Conservation (phyloP, 331 rosid genomes). For the Telfairia occidentalis region DNA sequence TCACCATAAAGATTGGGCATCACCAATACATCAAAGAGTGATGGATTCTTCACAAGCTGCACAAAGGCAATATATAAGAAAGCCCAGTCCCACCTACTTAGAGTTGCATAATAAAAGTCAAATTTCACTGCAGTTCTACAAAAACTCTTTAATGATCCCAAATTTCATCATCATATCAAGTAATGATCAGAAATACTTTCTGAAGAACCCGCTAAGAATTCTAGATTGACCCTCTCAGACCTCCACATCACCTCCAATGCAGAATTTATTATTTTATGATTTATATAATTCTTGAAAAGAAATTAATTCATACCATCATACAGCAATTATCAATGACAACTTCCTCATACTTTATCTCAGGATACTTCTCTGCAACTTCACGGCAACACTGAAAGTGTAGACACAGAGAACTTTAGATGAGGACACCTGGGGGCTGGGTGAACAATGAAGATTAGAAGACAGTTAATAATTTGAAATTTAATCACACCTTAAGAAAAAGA, state of each 20-base stretch:
- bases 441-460: background rate
- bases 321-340: constrained; percentile 57
- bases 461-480: background rate
- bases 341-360: constrained; percentile 49
- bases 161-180: background rate
- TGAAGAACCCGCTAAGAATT: background rate
- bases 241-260: background rate
- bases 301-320: constrained; percentile 40
- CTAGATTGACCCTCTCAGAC: background rate
- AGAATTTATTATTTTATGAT: background rate
- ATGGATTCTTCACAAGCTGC: constrained; percentile 97
- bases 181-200: background rate
- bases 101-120: background rate
- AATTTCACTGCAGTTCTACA: background rate
- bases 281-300: background rate
- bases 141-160: background rate
- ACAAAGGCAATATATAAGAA: constrained; percentile 9
- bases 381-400: constrained; percentile 57
- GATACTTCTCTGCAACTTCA: constrained; percentile 56
- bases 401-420: constrained; percentile 12
- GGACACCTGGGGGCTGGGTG: background rate
- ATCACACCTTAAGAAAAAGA: constrained; percentile 76
- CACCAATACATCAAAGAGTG: constrained; percentile 88
- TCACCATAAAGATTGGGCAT: constrained; percentile 99
- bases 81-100: background rate